Evolutionary conservation across 257 asterid genomes (phyloP).

Genomic region (Hygrophila difformis): DNA sequence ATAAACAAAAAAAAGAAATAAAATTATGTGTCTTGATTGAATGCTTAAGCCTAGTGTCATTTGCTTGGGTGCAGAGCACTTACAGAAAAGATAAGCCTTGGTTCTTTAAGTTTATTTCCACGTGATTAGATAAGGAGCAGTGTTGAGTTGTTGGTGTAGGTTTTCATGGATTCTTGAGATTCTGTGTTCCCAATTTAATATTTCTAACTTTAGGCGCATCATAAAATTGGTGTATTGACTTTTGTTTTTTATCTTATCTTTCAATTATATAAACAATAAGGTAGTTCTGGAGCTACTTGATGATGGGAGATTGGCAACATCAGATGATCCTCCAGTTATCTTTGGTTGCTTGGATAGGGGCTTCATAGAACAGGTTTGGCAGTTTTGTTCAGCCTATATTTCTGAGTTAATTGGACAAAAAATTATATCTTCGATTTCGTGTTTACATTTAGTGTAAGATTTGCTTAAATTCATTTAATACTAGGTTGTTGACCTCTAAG

Average conservation of each 20-base stretch:
- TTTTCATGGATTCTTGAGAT: not conserved
- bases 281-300: constrained; percentile 74
- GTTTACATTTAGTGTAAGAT: too few relatives aligned
- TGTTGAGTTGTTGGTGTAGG: too few relatives aligned
- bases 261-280: constrained; percentile 28
- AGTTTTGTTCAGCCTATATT: not conserved
- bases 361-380: constrained; percentile 66
- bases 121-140: not conserved
- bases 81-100: not conserved
- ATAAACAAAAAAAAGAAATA: too few relatives aligned
- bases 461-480: too few relatives aligned
- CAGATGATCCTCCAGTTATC: constrained; percentile 71
- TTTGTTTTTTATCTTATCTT: constrained; percentile 13
- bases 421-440: too few relatives aligned
- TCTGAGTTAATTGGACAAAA: not conserved
- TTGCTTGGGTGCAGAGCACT: not conserved
- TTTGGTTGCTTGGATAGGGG: constrained; percentile 66
- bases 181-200: not conserved
- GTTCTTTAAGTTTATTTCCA: not conserved
- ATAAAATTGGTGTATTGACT: not conserved
- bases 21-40: not conserved
- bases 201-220: too few relatives aligned
- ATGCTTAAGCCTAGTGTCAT: not conserved
- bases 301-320: constrained; percentile 70
- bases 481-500: not conserved